Percentiles rank a stretch among this genome's conserved stretches.
phyloP scores from a whole-genome alignment of 768 basidiomycete genomes.

The Naganishia vaughanmartiniae region DNA sequence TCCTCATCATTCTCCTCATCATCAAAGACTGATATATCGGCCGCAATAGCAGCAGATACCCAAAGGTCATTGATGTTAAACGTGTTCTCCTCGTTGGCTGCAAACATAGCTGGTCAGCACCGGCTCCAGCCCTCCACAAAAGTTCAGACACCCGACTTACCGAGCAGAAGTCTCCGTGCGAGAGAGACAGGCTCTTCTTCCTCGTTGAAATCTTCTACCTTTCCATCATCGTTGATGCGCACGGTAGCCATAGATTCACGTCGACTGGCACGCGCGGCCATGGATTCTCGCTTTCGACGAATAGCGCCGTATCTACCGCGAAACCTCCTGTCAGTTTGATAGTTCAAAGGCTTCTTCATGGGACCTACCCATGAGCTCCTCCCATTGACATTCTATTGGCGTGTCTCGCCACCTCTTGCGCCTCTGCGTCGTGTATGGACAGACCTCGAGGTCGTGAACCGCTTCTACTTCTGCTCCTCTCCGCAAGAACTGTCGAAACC shows the following conservation, averaged over 20 bases:
- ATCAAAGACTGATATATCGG: constrained; percentile 60
- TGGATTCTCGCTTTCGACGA: constrained; percentile 49
- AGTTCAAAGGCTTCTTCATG: background rate
- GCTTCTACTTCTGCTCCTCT: background rate
- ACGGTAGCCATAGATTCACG: constrained; percentile 38
- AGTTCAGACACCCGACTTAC: constrained; percentile 37
- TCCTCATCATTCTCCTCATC: constrained; percentile 75
- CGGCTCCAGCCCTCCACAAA: background rate
- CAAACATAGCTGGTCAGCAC: background rate
- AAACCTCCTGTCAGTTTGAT: background rate
- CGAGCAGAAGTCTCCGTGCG: constrained; percentile 76
- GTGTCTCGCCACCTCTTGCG: constrained; percentile 32
- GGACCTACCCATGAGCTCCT: constrained; percentile 48
- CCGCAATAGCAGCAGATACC: constrained; percentile 95
- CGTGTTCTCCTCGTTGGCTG: constrained; percentile 88
- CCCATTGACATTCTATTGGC: constrained; percentile 49
- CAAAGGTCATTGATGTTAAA: constrained; percentile 94
- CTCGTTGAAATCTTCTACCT: constrained; percentile 39
- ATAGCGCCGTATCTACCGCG: constrained; percentile 47
- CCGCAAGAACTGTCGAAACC: background rate
- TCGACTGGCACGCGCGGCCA: constrained; percentile 48
- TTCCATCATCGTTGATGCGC: constrained; percentile 35
- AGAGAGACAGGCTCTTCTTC: constrained; percentile 64
- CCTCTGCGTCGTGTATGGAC: constrained; percentile 26
- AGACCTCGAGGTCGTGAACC: background rate